A percentile compares a stretch with the other conserved stretches of the same genome.
These are phyloP conservation scores for Bipolaris gigantea DNA, from an alignment of 2,329 filamentous ascomycete species.

Conservation along the genomic window DNA sequence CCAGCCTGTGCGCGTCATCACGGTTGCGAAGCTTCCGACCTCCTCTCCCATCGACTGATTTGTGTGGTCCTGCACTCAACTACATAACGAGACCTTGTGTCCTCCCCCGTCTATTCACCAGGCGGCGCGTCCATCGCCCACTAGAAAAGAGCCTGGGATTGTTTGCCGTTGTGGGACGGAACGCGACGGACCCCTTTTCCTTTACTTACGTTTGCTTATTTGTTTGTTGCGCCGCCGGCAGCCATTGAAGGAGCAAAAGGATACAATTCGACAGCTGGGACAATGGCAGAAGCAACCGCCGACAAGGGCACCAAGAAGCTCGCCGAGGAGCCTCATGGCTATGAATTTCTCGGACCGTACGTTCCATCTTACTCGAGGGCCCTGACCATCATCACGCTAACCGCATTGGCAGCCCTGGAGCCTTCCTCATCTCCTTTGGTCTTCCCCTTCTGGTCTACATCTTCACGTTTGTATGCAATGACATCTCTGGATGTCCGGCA, in stretches of 20 bases:
- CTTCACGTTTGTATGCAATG: constrained; percentile 86
- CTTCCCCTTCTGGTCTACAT: constrained; percentile 78
- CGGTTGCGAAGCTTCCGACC: constrained; percentile 24
- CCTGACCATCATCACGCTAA: constrained; percentile 14
- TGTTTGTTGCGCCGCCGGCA: constrained; percentile 1
- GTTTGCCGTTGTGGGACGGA: constrained; percentile 3
- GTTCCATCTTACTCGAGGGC: constrained; percentile 13
- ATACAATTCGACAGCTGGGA: constrained; percentile 1
- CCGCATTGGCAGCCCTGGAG: constrained; percentile 64
- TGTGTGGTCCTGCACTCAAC: constrained; percentile 4
- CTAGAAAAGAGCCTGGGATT: neutral
- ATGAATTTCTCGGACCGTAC: constrained; percentile 48
- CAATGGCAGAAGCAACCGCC: constrained; percentile 39
- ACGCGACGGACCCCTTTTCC: constrained; percentile 22
- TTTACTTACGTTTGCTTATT: constrained; percentile 1
- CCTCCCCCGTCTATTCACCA: neutral
- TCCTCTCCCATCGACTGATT: constrained; percentile 24
- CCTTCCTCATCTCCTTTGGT: constrained; percentile 74
- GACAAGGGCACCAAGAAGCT: constrained; percentile 17
- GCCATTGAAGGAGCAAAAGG: constrained; percentile 6
- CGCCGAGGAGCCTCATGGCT: constrained; percentile 41
- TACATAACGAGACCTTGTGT: constrained; percentile 12
- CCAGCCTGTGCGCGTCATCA: constrained; percentile 12
- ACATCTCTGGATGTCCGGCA: constrained; percentile 85
- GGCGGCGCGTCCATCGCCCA: constrained; percentile 4